A percentile compares a stretch with the other conserved stretches of the same genome.
These are phyloP conservation scores for Pseudocercospora macadamiae DNA, from an alignment of 2,329 filamentous ascomycete species.

Conservation along the genomic window DNA sequence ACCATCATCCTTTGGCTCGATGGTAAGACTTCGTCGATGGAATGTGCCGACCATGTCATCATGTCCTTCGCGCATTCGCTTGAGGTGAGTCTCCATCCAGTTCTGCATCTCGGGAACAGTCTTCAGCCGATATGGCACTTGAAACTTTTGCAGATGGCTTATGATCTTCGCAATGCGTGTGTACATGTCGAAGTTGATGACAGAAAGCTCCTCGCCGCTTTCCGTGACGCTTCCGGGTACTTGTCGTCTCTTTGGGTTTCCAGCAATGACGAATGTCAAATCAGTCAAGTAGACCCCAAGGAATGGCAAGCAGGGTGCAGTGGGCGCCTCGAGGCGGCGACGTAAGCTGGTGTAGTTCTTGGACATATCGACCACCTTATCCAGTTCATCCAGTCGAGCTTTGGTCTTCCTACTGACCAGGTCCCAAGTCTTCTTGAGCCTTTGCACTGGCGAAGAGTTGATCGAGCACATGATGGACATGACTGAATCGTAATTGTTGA, in stretches of 20 bases:
- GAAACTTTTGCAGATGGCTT: constrained; percentile 91
- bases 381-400: constrained; percentile 74
- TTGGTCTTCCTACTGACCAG: constrained; percentile 81
- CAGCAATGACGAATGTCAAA: constrained; percentile 91
- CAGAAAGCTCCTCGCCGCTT: constrained; percentile 68
- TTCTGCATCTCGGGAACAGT: constrained; percentile 88
- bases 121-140: constrained; percentile 83
- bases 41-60: constrained; percentile 66
- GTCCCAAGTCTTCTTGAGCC: constrained; percentile 91
- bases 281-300: constrained; percentile 96
- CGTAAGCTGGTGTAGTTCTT: constrained; percentile 90
- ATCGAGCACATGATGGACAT: constrained; percentile 97
- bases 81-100: constrained; percentile 84
- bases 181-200: constrained; percentile 99
- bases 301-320: constrained; percentile 91
- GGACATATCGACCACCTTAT: constrained; percentile 82
- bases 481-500: constrained; percentile 93
- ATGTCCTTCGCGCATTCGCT: constrained; percentile 69
- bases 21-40: constrained; percentile 80
- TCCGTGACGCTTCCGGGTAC: constrained; percentile 61
- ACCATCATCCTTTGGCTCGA: constrained; percentile 64
- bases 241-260: constrained; percentile 83
- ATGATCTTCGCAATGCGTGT: constrained; percentile 93
- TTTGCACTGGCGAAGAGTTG: constrained; percentile 86
- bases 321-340: constrained; percentile 73